Conservation (phyloP, 352 stramenopile genomes). For the Globisporangium radiosum region DNA sequence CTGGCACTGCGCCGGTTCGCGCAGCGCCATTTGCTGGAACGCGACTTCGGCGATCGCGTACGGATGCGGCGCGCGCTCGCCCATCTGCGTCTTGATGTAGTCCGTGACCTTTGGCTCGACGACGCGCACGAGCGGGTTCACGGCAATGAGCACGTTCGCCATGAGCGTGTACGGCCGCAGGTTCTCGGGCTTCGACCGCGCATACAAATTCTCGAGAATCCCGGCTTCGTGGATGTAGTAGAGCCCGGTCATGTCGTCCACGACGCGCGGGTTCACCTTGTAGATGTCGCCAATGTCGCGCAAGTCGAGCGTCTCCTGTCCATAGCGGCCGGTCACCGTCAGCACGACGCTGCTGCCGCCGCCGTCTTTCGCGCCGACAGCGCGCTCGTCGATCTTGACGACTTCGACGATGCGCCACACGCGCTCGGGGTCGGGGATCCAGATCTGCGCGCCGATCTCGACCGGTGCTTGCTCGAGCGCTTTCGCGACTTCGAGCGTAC, state of each 20-base stretch:
- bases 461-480: slow-evolving; percentile 63
- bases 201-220: slow-evolving; percentile 76
- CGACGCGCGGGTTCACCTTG: slow-evolving; percentile 78
- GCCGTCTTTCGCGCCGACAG: slow-evolving; percentile 11
- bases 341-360: slow-evolving; percentile 60
- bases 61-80: slow-evolving; percentile 72
- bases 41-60: slow-evolving; percentile 84
- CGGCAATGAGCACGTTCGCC: slow-evolving; percentile 84
- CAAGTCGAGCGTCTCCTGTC: slow-evolving; percentile 67
- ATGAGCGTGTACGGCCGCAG: slow-evolving; percentile 84
- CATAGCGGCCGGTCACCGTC: slow-evolving; percentile 63
- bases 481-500: slow-evolving; percentile 60
- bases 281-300: slow-evolving; percentile 82
- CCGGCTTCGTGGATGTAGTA: slow-evolving; percentile 89
- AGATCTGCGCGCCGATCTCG: slow-evolving; percentile 77
- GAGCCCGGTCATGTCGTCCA: slow-evolving; percentile 84
- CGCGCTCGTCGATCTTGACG: slow-evolving; percentile 29
- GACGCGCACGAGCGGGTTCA: slow-evolving; percentile 78
- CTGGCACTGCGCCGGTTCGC: slow-evolving; percentile 74
- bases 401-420: slow-evolving; percentile 86
- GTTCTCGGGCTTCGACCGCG: slow-evolving; percentile 66
- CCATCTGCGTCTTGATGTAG: slow-evolving; percentile 88
- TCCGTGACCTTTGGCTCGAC: slow-evolving; percentile 81
- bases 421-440: slow-evolving; percentile 74
- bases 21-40: slow-evolving; percentile 85